Base-by-base conservation (phyloP, 176 grass and related monocot genomes). In the bread wheat (Triticum aestivum) region DNA sequence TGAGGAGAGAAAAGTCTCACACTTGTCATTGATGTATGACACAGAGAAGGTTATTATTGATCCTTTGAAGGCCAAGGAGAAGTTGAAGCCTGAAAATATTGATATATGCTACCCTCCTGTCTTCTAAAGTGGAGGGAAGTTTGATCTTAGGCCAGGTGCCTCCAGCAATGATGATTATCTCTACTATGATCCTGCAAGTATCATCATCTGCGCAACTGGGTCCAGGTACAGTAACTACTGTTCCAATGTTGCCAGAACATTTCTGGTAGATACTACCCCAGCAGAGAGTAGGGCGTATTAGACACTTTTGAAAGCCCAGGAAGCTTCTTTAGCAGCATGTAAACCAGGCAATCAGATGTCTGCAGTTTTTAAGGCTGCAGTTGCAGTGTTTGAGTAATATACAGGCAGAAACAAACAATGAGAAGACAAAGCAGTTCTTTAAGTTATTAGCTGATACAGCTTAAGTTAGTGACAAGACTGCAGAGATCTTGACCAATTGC, bases 51-150 rank as follows among this genome's bases (percentile, higher is more conserved):
- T 80, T 79, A 98, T 95, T 89, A 86, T 93, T 78, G 90, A 95
- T 23, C 93, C 96, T 70, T 42, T 92, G 37, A 98, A 86, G 88
- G 84, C 90, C 58, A 95, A 91, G 78, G 91, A 92, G 20, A 98
- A 98, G 82, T 66, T 98, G 59, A 98, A 95, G 63, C 65, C 88
- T 71, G 93, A 94, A 67, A 95, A 98, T 85, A 90, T 98, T 88
- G 96, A 95, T 51, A 98, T 98, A 85, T 98, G 96, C 69, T 96
- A 95, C 66, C 93, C 93, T 82, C 96, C 93, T 56, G 88, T 98
- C 44, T 98, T 98, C 84, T 90, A 98, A 83, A 94, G 93, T 72
- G 96, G 96, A 33, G 91, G 96, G 3, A 93, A 95, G 89, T 95
- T 95, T 81, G 96, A 98, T 87, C 90, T 98, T 24, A 90, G 81